Evolutionary conservation across 441 rosid species (phyloP).

Genomic region (Daphne laureola): DNA sequence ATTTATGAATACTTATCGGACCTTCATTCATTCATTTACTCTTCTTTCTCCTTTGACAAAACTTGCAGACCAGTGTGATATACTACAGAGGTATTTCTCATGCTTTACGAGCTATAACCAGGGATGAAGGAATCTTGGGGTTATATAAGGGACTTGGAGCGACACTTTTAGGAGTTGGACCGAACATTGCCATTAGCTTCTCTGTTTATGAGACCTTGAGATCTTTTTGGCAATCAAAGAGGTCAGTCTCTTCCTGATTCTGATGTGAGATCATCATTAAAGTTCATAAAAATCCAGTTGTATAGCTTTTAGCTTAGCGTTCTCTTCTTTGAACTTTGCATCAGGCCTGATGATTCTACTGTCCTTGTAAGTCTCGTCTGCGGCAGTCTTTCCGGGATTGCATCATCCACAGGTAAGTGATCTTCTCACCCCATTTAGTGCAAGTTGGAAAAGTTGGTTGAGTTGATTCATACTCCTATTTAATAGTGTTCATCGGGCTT

Average conservation of each 20-base stretch:
- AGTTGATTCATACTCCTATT: neutral
- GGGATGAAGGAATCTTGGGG: slow-evolving; percentile 80
- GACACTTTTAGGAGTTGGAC: slow-evolving; percentile 91
- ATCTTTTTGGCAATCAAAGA: slow-evolving; percentile 65
- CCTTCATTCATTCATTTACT: too few species aligned
- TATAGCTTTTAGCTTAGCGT: neutral
- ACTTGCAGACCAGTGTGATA: slow-evolving; percentile 56
- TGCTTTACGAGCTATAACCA: slow-evolving; percentile 59
- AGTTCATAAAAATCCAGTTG: neutral
- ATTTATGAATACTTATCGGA: too few species aligned
- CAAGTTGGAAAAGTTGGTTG: neutral
- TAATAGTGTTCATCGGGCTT: neutral
- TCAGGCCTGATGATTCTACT: slow-evolving; percentile 75
- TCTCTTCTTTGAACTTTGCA: slow-evolving; percentile 1
- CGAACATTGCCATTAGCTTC: slow-evolving; percentile 86
- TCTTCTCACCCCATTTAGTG: slow-evolving; percentile 15
- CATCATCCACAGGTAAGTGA: slow-evolving; percentile 78
- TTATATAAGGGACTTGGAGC: slow-evolving; percentile 95
- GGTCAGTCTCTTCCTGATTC: slow-evolving; percentile 30
- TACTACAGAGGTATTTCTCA: slow-evolving; percentile 86
- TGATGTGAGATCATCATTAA: neutral
- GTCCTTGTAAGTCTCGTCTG: slow-evolving; percentile 67
- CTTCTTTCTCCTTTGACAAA: slow-evolving; percentile 1
- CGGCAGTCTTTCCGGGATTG: slow-evolving; percentile 92
- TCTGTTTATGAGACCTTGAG: slow-evolving; percentile 80